Evolutionary conservation across 164 flowering plant species (phyloP), one percentile per base, ranked within the genome.

Genomic region (Vitis rupestris): DNA sequence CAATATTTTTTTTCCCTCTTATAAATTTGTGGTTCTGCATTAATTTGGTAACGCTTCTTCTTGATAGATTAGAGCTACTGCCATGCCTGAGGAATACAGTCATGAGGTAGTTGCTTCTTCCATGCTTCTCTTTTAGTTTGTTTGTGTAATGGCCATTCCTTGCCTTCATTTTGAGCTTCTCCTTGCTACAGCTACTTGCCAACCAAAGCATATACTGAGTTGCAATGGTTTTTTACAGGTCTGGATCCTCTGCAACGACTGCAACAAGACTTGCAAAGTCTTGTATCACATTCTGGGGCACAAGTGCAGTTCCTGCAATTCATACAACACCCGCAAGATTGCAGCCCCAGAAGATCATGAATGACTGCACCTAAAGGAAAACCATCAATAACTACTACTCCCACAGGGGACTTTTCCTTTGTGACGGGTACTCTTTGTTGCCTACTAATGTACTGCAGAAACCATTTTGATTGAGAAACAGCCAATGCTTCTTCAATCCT

Each of bases 271-370:
- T 1, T 63, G 76, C 76, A 56, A 53, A 47, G 73, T 52, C 19
- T 44, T 52, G 27, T 81, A 78, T 60, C 83, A 81, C 69, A 64
- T 81, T 47, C 48, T 75, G 0, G 83, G 83, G 8, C 81, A 61
- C 73, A 81, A 81, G 67, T 81, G 83, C 71, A 61, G 67, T 11
- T 70, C 70, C 48, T 81, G 83, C 71, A 16, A 15, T 27, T 81
- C 83, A 13, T 81, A 78, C 57, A 81, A 78, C 61, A 81, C 83
- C 10, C 81, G 81, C 13, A 65, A 76, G 70, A 66, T 80, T 53
- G 14, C 66, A 37, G 44, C 44, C 44, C 44, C 44, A 37, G 44
- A 37, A 1, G 44, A 37, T 37, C 44, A 2, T 37, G 6, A 37
- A 37, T 37, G 44, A 37, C 44, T 37, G 0, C 44, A 6, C 44